phyloP scores from a whole-genome alignment of 257 asterid genomes.

The Forsythia suspensa region DNA sequence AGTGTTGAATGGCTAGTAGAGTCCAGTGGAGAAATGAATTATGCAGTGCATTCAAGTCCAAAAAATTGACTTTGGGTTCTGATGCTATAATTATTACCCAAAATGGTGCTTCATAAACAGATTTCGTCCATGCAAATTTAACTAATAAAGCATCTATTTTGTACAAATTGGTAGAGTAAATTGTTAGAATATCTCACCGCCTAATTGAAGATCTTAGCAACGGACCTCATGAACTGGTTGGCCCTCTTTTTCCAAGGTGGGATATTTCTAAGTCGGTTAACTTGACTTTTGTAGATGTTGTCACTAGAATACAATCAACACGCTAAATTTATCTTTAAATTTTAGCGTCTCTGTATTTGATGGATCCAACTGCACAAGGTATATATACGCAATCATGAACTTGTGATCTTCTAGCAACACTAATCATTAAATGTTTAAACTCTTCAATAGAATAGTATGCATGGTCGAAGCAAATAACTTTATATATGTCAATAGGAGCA shows the following conservation, averaged over 20 bases:
- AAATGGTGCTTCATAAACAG: conserved; percentile 1
- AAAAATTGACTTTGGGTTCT: conserved; percentile 11
- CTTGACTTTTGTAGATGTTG: background rate
- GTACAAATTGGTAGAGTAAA: conserved; percentile 24
- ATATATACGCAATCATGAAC: background rate
- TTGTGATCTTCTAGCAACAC: background rate
- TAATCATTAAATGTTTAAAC: background rate
- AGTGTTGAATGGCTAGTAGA: conserved; percentile 1
- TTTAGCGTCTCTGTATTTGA: background rate
- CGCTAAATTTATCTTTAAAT: background rate
- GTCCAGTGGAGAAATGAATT: conserved; percentile 2
- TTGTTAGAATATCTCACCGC: conserved; percentile 8
- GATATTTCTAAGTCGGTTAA: background rate
- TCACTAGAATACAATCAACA: no score
- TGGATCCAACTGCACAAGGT: no score
- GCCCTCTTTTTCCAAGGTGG: background rate
- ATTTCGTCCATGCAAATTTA: conserved; percentile 18
- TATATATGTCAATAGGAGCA: background rate
- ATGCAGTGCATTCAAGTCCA: background rate
- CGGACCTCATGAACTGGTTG: background rate
- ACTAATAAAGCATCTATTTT: conserved; percentile 5
- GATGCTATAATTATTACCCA: conserved; percentile 16
- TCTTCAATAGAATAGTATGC: background rate
- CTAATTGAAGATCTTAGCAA: background rate
- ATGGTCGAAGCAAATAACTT: background rate